Conservation (phyloP, 75 land plant species). For the Azolla pinnata region DNA sequence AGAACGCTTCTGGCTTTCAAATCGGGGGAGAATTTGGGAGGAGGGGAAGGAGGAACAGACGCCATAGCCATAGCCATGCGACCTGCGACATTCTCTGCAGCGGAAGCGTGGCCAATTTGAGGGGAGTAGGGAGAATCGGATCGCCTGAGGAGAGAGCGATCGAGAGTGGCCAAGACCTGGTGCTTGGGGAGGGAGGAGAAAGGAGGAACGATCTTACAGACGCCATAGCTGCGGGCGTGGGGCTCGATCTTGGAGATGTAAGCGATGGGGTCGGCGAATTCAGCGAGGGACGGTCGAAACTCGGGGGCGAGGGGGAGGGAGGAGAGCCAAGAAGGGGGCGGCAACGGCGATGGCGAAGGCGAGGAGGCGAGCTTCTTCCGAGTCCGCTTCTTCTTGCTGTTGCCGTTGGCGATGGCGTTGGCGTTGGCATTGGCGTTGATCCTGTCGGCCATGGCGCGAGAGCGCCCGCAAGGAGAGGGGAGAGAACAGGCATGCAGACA, state of each 20-base stretch:
- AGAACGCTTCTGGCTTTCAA: not conserved
- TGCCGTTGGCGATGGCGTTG: too few relatives aligned
- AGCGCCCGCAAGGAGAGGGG: too few relatives aligned
- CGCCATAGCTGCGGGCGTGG: slow-evolving; percentile 75
- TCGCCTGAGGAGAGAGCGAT: slow-evolving; percentile 37
- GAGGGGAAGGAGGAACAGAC: too few relatives aligned
- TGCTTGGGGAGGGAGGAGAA: slow-evolving; percentile 38
- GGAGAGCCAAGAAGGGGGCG: slow-evolving; percentile 76
- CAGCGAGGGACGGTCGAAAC: slow-evolving; percentile 70
- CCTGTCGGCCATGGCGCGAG: too few relatives aligned
- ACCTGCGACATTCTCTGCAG: not conserved
- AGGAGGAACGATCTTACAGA: slow-evolving; percentile 97
- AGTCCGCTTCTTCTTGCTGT: too few relatives aligned
- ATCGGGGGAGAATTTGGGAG: not conserved
- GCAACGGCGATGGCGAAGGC: too few relatives aligned
- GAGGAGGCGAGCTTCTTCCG: too few relatives aligned
- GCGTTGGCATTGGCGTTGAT: too few relatives aligned
- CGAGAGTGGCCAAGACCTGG: slow-evolving; percentile 48
- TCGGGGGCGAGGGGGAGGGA: slow-evolving; percentile 78
- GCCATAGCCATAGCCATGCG: slow-evolving; percentile 15
- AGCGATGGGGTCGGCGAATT: slow-evolving; percentile 89
- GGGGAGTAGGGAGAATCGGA: not conserved
- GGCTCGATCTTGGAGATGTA: slow-evolving; percentile 92
- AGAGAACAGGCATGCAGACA: too few relatives aligned
- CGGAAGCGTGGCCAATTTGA: too few relatives aligned